Conservation (phyloP, 495 filamentous ascomycete species). For the Tuber brumale region DNA sequence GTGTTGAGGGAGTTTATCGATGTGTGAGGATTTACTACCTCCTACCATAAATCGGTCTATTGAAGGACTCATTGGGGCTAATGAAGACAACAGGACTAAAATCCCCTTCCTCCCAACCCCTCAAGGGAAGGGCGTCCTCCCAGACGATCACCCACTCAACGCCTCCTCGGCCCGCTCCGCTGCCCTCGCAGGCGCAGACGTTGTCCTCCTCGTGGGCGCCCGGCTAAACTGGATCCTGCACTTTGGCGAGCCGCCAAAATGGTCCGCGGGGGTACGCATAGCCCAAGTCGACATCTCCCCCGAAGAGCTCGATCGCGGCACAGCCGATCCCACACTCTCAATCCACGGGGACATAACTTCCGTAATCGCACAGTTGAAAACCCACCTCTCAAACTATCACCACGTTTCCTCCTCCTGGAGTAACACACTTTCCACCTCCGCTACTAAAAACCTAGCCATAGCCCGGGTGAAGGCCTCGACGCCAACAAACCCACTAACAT, state of each 20-base stretch:
- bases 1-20: slow-evolving; percentile 50
- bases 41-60: background rate
- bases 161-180: slow-evolving; percentile 53
- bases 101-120: slow-evolving; percentile 59
- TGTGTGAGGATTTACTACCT: slow-evolving; percentile 13
- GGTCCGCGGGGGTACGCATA: slow-evolving; percentile 50
- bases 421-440: slow-evolving; percentile 40
- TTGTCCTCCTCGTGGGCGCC: slow-evolving; percentile 56
- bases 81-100: slow-evolving; percentile 40
- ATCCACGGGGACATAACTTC: slow-evolving; percentile 53
- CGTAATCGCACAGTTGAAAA: slow-evolving; percentile 49
- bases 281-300: slow-evolving; percentile 57
- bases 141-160: slow-evolving; percentile 54
- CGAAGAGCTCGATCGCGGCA: slow-evolving; percentile 53
- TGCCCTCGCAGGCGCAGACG: slow-evolving; percentile 54
- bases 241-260: slow-evolving; percentile 56
- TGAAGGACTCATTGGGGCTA: background rate
- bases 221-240: slow-evolving; percentile 62
- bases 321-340: slow-evolving; percentile 48
- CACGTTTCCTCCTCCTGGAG: slow-evolving; percentile 43
- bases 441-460: slow-evolving; percentile 39
- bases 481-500: slow-evolving; percentile 49
- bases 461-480: slow-evolving; percentile 47
- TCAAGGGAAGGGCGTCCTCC: slow-evolving; percentile 59
- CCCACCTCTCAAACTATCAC: slow-evolving; percentile 48